Base-by-base conservation (phyloP, 306 rosid species). In the Geum urbanum region DNA sequence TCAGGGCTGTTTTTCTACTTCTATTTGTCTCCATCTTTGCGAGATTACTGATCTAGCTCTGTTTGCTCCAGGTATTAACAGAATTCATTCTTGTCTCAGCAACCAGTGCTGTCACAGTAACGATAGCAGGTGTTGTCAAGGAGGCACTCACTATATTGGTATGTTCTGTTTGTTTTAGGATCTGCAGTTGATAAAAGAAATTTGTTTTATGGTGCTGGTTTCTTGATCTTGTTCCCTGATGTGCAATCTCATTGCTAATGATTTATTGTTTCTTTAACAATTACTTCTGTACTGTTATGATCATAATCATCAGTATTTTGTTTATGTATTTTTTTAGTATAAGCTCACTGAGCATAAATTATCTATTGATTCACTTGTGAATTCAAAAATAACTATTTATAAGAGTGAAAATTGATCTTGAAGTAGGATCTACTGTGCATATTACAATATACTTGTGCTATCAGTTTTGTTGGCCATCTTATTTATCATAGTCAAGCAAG, bases 91-190 rank as follows among this genome's bases (percentile, higher is more conserved):
- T 91, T 78, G 84, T 94, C 84, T 94, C 99, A 0, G 92, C 87
- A 66, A 94, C 99, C 69, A 94, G 99, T 83, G 99, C 99, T 9
- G 97, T 94, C 74, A 90, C 99, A 9, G 89, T 94, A 66, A 94
- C 99, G 40, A 91, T 94, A 65, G 99, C 97, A 19, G 97, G 99
- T 73, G 97, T 94, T 81, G 97, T 94, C 50, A 94, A 94, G 88
- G 99, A 94, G 81, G 92, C 99, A 24, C 82, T 91, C 83, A 94
- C 99, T 69, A 94, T 91, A 83, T 79, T 91, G 97, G 99, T 94
- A 91, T 78, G 62, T 24, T 70, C 19, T 74, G 61, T 35, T 74
- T 22, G 64, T 64, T 53, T 27, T 59, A 41, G 72, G 50, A 62
- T 59, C 77, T 6, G 6, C 43, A 70, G 41, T 66, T 62, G 64